These are phyloP conservation scores for Micractinium sp. DNA, from an alignment of 139 green algal species.

Conservation along the genomic window DNA sequence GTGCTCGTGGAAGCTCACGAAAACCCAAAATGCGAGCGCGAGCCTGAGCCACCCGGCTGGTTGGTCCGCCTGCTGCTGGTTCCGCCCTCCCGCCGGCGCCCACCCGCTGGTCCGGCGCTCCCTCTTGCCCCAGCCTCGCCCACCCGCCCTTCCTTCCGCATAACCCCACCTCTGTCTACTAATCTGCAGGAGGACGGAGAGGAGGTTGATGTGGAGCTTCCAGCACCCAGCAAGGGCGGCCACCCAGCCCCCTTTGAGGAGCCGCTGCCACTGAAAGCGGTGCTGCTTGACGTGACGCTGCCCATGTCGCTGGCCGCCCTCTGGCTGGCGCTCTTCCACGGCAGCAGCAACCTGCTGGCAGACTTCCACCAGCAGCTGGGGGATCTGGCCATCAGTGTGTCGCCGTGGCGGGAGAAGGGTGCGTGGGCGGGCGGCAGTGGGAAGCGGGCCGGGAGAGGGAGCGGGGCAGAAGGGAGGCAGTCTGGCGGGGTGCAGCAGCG, in stretches of 20 bases:
- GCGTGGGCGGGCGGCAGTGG: not conserved
- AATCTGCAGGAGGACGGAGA: slow-evolving; percentile 11
- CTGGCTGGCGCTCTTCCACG: slow-evolving; percentile 35
- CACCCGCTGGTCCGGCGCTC: not conserved
- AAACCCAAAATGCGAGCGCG: not conserved
- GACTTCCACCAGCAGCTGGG: slow-evolving; percentile 39
- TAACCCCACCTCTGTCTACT: no score
- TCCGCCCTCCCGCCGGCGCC: not conserved
- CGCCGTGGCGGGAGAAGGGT: slow-evolving; percentile 35
- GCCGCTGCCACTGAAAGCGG: slow-evolving; percentile 22
- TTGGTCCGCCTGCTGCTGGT: not conserved
- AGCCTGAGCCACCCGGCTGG: no score
- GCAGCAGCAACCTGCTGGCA: not conserved
- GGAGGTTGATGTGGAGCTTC: slow-evolving; percentile 27
- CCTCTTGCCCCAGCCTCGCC: not conserved
- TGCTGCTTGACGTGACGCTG: slow-evolving; percentile 32
- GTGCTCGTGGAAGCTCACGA: not conserved
- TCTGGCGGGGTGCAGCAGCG: no score
- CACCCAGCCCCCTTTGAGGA: not conserved
- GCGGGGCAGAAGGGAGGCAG: no score
- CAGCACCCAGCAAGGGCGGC: not conserved
- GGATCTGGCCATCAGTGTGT: slow-evolving; percentile 18
- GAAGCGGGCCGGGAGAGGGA: not conserved
- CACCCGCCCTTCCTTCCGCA: no score
- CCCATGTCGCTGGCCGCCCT: slow-evolving; percentile 6